Evolutionary conservation across 768 basidiomycete species (phyloP), one percentile per base, ranked within the genome.

Genomic region (Pulveroboletus sp.): DNA sequence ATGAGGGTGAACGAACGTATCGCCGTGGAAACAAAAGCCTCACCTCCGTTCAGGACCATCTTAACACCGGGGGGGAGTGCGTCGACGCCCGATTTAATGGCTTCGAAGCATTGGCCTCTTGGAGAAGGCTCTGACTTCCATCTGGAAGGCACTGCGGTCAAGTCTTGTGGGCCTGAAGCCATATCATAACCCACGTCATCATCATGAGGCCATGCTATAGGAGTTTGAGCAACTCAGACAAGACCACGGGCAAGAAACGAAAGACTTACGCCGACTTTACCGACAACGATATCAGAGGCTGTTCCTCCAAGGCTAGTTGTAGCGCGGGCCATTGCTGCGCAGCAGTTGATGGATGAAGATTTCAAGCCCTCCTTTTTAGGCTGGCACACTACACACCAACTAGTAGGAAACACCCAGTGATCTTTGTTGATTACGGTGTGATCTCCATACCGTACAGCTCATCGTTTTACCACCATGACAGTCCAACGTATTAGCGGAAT

Each of bases 51-150:
- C 49, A 82, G 51, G 39, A 79, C 51, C 58, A 76, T 71, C 60
- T 79, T 80, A 21, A 61, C 66, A 18, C 75, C 77, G 0, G 68
- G 54, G 1, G 74, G 74, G 27, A 76, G 59, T 0, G 69, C 63
- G 39, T 76, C 74, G 49, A 78, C 59, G 8, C 73, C 76, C 6
- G 74, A 74, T 61, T 79, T 80, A 68, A 86, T 83, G 2, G 80
- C 70, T n/a, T 76, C 78, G 51, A 87, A 85, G 5, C 77, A 76
- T 21, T 79, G 72, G 44, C 79, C 80, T 47, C 86, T 82, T 3
- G 80, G 68, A 38, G 75, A 64, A 6, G 73, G 70, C 6, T 59
- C 67, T 8, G 76, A 70, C 17, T 59, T 74, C 81, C 76, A 78
- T 39, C 72, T 70, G 50, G 1, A 30, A 24, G 17, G 17, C 1